phyloP scores from a whole-genome alignment of 768 basidiomycete species.

The Termitomyces sp. region DNA sequence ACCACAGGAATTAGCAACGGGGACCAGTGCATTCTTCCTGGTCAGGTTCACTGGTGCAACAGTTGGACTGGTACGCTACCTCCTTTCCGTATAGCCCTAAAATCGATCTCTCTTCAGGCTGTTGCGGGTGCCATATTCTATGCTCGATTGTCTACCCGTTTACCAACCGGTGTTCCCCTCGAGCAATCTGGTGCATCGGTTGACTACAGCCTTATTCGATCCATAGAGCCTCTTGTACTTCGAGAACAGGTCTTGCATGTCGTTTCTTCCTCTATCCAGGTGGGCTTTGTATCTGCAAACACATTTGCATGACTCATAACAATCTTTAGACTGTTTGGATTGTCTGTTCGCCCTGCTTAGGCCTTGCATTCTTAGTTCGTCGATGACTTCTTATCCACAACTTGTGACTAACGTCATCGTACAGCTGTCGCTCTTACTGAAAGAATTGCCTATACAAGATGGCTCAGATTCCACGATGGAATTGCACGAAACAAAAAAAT shows the following conservation, averaged over 20 bases:
- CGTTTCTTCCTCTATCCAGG: constrained; percentile 61
- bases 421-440: constrained; percentile 37
- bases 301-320: not conserved
- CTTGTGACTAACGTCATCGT: constrained; percentile 3
- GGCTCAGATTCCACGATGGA: constrained; percentile 3
- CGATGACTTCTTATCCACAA: not conserved
- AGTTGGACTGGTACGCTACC: constrained; percentile 59
- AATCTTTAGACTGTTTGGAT: constrained; percentile 61
- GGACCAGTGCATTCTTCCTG: constrained; percentile 84
- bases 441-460: constrained; percentile 30
- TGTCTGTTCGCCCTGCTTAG: constrained; percentile 65
- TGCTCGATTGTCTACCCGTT: constrained; percentile 37
- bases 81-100: constrained; percentile 1
- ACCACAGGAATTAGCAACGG: constrained; percentile 64
- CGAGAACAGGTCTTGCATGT: constrained; percentile 43
- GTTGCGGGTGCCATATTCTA: constrained; percentile 74
- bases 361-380: constrained; percentile 55
- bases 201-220: constrained; percentile 46
- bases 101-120: constrained; percentile 41
- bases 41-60: constrained; percentile 86
- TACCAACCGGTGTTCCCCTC: constrained; percentile 44
- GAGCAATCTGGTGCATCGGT: constrained; percentile 40
- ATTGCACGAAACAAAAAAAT: not conserved
- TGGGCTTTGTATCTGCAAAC: constrained; percentile 23
- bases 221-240: constrained; percentile 39